Evolutionary conservation across 768 basidiomycete species (phyloP).

Genomic region (Tylopilus sp.): DNA sequence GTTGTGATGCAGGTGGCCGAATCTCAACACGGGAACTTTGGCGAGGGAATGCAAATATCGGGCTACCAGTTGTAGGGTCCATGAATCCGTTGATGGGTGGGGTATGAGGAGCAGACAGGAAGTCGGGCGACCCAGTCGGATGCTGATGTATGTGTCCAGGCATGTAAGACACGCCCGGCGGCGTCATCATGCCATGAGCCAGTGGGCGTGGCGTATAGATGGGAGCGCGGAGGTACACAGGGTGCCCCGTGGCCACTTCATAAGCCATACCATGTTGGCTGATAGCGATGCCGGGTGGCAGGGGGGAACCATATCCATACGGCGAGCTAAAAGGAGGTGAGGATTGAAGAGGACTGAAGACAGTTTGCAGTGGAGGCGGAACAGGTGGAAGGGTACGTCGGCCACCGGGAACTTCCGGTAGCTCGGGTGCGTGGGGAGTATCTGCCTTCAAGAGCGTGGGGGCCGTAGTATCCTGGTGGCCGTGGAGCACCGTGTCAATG

Average conservation of each 20-base stretch:
- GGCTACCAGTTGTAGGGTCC: slow-evolving; percentile 60
- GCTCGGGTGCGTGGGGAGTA: slow-evolving; percentile 19
- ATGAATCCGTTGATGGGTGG: slow-evolving; percentile 62
- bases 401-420: slow-evolving; percentile 17
- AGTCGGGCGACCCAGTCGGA: slow-evolving; percentile 60
- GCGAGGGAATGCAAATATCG: slow-evolving; percentile 74
- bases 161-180: slow-evolving; percentile 49
- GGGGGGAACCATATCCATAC: slow-evolving; percentile 51
- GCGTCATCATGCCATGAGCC: slow-evolving; percentile 51
- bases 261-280: slow-evolving; percentile 77
- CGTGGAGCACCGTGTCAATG: slow-evolving; percentile 22
- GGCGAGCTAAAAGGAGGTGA: slow-evolving; percentile 68
- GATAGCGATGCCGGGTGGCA: slow-evolving; percentile 72
- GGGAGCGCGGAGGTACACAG: slow-evolving; percentile 65
- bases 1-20: slow-evolving; percentile 46
- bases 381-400: slow-evolving; percentile 35
- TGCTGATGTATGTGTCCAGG: slow-evolving; percentile 63
- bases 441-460: slow-evolving; percentile 31
- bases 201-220: slow-evolving; percentile 69
- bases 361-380: slow-evolving; percentile 43
- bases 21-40: slow-evolving; percentile 73
- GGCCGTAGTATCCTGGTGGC: slow-evolving; percentile 25
- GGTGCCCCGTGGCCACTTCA: slow-evolving; percentile 77
- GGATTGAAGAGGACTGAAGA: slow-evolving; percentile 38
- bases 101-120: slow-evolving; percentile 54